Conservation (phyloP, 2,329 filamentous ascomycete species). For the Pseudogymnoascus sp. region DNA sequence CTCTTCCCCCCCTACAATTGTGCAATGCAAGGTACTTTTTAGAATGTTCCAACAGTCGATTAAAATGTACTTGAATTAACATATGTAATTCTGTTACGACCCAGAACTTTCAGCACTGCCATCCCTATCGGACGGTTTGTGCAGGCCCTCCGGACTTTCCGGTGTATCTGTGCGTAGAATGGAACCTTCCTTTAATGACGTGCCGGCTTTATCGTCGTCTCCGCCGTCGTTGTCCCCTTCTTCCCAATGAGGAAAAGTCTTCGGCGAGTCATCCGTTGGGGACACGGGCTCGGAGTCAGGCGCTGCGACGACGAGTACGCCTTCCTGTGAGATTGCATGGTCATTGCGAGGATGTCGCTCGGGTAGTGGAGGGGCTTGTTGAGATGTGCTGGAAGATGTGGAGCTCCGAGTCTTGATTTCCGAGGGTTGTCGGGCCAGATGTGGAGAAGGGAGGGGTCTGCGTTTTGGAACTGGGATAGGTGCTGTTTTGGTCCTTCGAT, state of each 20-base stretch:
- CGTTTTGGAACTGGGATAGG: slow-evolving; percentile 52
- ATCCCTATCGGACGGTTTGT: not conserved
- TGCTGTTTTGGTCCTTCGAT: slow-evolving; percentile 50
- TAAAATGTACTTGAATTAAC: not conserved
- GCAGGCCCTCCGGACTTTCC: not conserved
- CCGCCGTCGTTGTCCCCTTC: not conserved
- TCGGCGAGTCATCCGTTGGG: slow-evolving; percentile 30
- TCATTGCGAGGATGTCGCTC: slow-evolving; percentile 32
- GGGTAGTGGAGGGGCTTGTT: slow-evolving; percentile 38
- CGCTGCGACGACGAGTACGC: slow-evolving; percentile 53
- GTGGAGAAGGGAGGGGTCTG: slow-evolving; percentile 49
- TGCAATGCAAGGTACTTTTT: not conserved
- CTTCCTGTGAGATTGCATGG: slow-evolving; percentile 27
- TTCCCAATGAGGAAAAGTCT: not conserved
- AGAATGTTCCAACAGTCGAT: not conserved
- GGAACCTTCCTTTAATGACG: not conserved
- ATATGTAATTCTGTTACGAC: not conserved
- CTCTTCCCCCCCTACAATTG: too few species aligned
- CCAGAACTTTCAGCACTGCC: not conserved
- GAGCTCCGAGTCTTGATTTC: slow-evolving; percentile 9
- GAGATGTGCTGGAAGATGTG: not conserved
- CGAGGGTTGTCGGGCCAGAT: slow-evolving; percentile 25
- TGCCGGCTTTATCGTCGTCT: not conserved
- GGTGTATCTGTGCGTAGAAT: not conserved
- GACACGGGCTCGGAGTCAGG: slow-evolving; percentile 52